Conservation (phyloP, 1,284 basidiomycete genomes). For the Cutaneotrichosporon cavernicola region DNA sequence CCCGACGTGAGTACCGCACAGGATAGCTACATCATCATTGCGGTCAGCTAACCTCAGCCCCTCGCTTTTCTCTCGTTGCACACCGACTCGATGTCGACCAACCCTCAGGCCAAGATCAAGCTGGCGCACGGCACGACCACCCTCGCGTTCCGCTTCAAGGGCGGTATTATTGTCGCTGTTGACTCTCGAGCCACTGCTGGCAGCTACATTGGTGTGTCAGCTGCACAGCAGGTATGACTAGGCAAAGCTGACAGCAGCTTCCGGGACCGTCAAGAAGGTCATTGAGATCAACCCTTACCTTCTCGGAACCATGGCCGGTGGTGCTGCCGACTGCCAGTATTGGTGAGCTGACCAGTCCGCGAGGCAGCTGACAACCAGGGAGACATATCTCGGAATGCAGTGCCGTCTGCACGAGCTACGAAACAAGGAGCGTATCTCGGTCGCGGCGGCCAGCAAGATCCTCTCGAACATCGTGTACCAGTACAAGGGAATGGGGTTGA, state of each 20-base stretch:
- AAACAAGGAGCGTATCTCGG: conserved; percentile 96
- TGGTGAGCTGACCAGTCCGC: conserved; percentile 37
- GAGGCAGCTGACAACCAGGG: conserved; percentile 58
- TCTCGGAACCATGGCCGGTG: conserved; percentile 98
- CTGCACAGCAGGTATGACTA: too few relatives aligned
- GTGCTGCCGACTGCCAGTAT: conserved; percentile 68
- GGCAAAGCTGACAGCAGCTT: conserved; percentile 60
- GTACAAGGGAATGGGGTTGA: conserved; percentile 99
- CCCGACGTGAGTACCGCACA: conserved; percentile 42
- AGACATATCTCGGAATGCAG: conserved; percentile 97
- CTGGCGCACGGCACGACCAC: conserved; percentile 99
- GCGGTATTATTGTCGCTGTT: conserved; percentile 96
- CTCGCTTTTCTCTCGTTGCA: conserved; percentile 80
- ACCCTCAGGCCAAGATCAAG: conserved; percentile 93
- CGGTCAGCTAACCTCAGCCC: conserved; percentile 60
- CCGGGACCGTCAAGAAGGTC: conserved; percentile 96
- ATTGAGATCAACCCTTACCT: conserved; percentile 99
- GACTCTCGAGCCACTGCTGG: conserved; percentile 97
- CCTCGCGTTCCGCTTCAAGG: conserved; percentile 92
- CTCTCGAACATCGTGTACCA: conserved; percentile 95
- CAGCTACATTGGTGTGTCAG: conserved; percentile 80
- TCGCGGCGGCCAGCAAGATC: conserved; percentile 97
- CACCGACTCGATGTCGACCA: conserved; percentile 82
- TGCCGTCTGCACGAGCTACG: conserved; percentile 95
- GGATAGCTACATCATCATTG: not conserved